These are phyloP conservation scores for Spiromastix sp. DNA, from an alignment of 2,329 filamentous ascomycete species.

Conservation along the genomic window DNA sequence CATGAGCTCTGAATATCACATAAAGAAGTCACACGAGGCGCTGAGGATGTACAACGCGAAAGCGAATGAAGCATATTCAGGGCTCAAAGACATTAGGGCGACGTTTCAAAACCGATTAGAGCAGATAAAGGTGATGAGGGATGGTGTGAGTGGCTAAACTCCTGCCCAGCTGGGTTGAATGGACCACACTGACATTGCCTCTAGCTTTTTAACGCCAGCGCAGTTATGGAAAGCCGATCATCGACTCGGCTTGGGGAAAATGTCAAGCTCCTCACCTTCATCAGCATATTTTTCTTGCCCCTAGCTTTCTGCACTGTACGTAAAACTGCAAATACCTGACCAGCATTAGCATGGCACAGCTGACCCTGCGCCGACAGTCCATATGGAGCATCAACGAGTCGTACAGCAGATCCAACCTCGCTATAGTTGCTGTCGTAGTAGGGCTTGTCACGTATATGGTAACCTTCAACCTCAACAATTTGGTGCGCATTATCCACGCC, in stretches of 20 bases:
- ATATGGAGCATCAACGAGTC: conserved; percentile 4
- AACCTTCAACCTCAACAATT: conserved; percentile 1
- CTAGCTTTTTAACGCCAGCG: conserved; percentile 19
- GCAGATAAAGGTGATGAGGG: neutral
- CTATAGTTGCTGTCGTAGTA: neutral
- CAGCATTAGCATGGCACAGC: too few species aligned
- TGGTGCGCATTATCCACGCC: neutral
- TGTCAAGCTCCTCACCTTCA: conserved; percentile 28
- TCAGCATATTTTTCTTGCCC: conserved; percentile 33
- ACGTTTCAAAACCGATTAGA: neutral
- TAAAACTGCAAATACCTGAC: too few species aligned
- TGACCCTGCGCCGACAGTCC: too few species aligned
- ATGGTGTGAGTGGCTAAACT: neutral
- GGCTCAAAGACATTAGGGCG: neutral
- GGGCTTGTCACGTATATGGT: neutral
- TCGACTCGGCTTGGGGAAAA: conserved; percentile 25
- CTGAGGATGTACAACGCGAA: neutral
- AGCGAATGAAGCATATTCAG: neutral
- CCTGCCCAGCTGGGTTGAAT: neutral
- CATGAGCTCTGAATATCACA: neutral
- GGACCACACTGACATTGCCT: neutral
- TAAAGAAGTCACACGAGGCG: neutral
- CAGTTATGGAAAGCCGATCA: conserved; percentile 19
- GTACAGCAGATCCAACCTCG: neutral
- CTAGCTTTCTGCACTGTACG: conserved; percentile 23